Base-by-base conservation (phyloP, 2,329 filamentous ascomycete genomes). In the Paecilomyces sp. region DNA sequence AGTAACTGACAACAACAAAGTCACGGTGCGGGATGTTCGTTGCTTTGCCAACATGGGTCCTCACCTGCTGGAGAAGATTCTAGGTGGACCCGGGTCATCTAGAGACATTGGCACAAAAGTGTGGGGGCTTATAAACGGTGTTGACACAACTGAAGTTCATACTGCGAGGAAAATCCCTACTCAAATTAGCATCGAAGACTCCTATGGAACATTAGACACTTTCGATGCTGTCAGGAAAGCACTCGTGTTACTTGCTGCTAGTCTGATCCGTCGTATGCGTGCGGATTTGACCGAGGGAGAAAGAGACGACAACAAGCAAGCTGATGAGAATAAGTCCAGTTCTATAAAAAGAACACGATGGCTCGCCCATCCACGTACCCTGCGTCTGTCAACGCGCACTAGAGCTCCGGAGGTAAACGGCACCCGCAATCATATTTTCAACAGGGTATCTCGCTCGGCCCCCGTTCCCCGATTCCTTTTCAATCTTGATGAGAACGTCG, bases 131-230 rank as follows among this genome's bases (percentile, higher is more conserved):
- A 77, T 97, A 1, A 88, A 97, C 71, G 93, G 92, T 5, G 80
- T 91, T 30, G 93, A 97, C 71, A 77, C 86, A 57, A 81, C 83
- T 0, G 86, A 90, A 60, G 91, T 97, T 18, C 85, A 86, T 56
- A 81, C 86, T 63, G 88, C 86, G 1, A 85, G 84, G 65, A 83
- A 86, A 53, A 75, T 95, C 1, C 93, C 93, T 0, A 86, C 85
- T 1, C 92, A 97, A 73, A 95, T 97, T 70, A 94, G 91, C 72
- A 94, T 97, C 63, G 93, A 97, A 71, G 92, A 97, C 74, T 94
- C 91, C 15, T 97, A 96, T 72, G 82, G 85, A 25, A 85, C 86
- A 0, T 78, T 96, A 1, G 84, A 88, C 65, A 86, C 81, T 0
- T 71, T 88, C 57, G 73, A 84, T 0, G 82, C 87, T 60, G 85